Percentiles rank a stretch among this genome's conserved stretches.
phyloP scores from a whole-genome alignment of 371 early-diverging fungal species.

The Rhizopus stolonifer region DNA sequence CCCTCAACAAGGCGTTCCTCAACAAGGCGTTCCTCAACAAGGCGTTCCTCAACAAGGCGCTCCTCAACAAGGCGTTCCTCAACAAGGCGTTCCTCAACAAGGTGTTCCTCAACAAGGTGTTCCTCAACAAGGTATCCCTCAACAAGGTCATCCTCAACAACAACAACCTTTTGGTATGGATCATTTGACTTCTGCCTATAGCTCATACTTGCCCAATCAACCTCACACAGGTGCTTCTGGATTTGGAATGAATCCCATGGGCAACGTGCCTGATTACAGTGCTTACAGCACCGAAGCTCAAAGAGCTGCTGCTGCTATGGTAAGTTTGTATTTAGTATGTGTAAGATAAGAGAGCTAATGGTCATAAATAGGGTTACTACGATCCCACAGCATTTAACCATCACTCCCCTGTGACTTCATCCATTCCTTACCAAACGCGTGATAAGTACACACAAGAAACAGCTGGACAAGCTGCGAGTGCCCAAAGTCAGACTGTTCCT shows the following conservation, averaged over 20 bases:
- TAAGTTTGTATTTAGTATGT: slow-evolving; percentile 19
- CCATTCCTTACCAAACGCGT: slow-evolving; percentile 38
- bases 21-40: slow-evolving; percentile 27
- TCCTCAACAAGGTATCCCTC: slow-evolving; percentile 18
- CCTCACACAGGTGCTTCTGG: slow-evolving; percentile 59
- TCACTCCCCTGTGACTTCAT: slow-evolving; percentile 40
- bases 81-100: slow-evolving; percentile 27
- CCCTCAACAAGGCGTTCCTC: slow-evolving; percentile 24
- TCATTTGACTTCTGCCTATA: slow-evolving; percentile 55
- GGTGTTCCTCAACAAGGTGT: slow-evolving; percentile 9
- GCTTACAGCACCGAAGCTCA: slow-evolving; percentile 48
- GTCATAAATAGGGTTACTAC: slow-evolving; percentile 50
- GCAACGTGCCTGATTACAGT: slow-evolving; percentile 56
- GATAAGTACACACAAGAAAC: slow-evolving; percentile 32
- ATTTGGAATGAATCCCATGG: slow-evolving; percentile 73
- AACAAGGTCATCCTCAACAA: slow-evolving; percentile 25
- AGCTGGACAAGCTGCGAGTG: slow-evolving; percentile 10
- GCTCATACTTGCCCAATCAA: slow-evolving; percentile 57
- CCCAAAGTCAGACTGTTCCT: slow-evolving; percentile 21
- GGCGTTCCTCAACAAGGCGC: slow-evolving; percentile 22
- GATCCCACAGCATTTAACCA: slow-evolving; percentile 46
- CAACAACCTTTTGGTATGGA: slow-evolving; percentile 49
- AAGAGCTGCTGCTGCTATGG: slow-evolving; percentile 47
- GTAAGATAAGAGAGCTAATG: slow-evolving; percentile 20
- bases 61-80: slow-evolving; percentile 24